Evolutionary conservation across 2,329 filamentous ascomycete genomes (phyloP), one percentile per base, ranked within the genome.

Genomic region (Hypoxylon sp.): DNA sequence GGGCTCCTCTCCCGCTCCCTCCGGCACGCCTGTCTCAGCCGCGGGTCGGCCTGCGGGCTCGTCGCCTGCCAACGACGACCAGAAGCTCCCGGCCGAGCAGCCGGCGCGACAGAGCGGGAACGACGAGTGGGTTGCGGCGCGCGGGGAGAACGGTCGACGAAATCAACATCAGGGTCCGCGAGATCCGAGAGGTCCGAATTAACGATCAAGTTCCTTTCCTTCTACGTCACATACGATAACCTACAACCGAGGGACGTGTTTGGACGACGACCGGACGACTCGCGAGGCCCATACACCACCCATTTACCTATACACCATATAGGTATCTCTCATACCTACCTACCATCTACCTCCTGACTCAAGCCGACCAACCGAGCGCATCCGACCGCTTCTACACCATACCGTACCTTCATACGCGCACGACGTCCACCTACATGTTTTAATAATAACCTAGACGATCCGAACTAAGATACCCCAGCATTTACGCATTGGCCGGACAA

Each of bases 31-130:
- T 24, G 23, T 59, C 8, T 33, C 42, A 24, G 6, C 50, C 50
- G 13, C 26, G 11, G 20, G 8, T 29, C 26, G 47, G 15, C 49
- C 55, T 54, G 61, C 48, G 54, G 67, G 27, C 63, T 69, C 68
- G 62, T 70, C 69, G 23, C 68, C 74, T 4, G 13, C 54, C 20
- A 73, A 74, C 56, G 82, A 84, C 43, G 85, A 88, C 60, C 80
- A 83, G 63, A 88, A 88, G 72, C 57, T 85, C 61, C 85, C 84
- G 57, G 81, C 80, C 33, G 85, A 88, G 72, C 81, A 85, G 63
- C 83, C 81, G n/a, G 78, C 74, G 26, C 74, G 79, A 63, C 81
- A 83, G 62, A 79, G 75, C 43, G 79, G 80, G 41, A 79, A 80
- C 35, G 70, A 80, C 13, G 81, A 83, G 67, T 83, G 81, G 79